A percentile compares a stretch with the other conserved stretches of the same genome.
Conservation (phyloP, 1,284 basidiomycete species). For the Marasmius sp. region DNA sequence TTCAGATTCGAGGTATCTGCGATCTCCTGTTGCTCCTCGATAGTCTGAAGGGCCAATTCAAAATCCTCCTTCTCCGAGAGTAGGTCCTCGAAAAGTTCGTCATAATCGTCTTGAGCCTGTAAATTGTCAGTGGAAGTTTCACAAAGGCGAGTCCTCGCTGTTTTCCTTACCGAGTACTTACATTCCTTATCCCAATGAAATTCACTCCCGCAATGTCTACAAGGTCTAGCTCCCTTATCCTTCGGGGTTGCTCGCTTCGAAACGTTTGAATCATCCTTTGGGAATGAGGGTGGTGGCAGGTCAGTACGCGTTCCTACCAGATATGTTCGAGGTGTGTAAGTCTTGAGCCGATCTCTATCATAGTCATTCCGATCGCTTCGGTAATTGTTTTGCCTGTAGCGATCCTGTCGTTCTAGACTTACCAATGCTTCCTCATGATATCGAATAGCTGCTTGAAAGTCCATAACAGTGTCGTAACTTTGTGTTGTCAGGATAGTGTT, state of each 20-base stretch:
- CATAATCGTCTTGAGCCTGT: constrained; percentile 16
- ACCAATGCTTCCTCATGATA: background rate
- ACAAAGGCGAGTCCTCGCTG: no score
- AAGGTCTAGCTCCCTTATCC: constrained; percentile 27
- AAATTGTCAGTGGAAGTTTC: constrained; percentile 10
- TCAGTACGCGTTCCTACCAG: background rate
- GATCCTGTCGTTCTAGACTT: background rate
- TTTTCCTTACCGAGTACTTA: no score
- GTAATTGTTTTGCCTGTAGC: background rate
- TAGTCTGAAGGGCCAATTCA: no score
- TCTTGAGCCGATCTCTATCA: background rate
- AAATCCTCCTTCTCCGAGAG: no score
- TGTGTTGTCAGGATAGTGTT: constrained; percentile 15
- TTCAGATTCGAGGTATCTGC: no score
- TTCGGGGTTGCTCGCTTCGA: constrained; percentile 27
- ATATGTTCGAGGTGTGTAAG: background rate
- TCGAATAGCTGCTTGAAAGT: constrained; percentile 1
- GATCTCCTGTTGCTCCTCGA: no score
- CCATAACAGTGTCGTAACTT: background rate
- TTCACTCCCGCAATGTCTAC: constrained; percentile 34
- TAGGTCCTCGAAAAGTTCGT: no score
- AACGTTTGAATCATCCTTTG: constrained; percentile 29
- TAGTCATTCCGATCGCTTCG: background rate
- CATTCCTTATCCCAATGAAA: constrained; percentile 37
- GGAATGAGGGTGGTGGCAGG: constrained; percentile 18